A percentile compares a stretch with the other conserved stretches of the same genome.
Evolutionary conservation across 345 rosid species (phyloP).

Genomic region (Bruguiera gymnorhiza): DNA sequence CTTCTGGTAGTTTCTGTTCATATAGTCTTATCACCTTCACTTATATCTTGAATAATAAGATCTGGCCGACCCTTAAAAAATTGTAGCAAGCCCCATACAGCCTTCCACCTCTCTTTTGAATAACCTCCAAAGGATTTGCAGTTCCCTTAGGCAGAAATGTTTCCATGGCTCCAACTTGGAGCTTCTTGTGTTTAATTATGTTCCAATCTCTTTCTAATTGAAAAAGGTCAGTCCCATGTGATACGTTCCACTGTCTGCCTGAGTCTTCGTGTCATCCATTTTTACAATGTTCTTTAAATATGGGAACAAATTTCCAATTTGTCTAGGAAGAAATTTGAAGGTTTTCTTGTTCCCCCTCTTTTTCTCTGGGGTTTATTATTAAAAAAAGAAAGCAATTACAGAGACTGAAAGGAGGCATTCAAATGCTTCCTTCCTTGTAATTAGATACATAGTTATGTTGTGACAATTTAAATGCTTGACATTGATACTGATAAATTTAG

Average conservation of each 20-base stretch:
- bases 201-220: constrained; percentile 24
- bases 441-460: constrained; percentile 42
- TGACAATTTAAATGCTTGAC: constrained; percentile 38
- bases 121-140: constrained; percentile 38
- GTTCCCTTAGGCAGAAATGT: constrained; percentile 26
- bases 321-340: constrained; percentile 27
- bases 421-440: constrained; percentile 37
- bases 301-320: constrained; percentile 41
- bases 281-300: constrained; percentile 17
- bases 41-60: constrained; percentile 46
- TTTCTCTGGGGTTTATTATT: constrained; percentile 39
- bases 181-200: constrained; percentile 33
- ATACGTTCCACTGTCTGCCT: constrained; percentile 29
- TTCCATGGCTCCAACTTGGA: constrained; percentile 23
- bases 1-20: constrained; percentile 29
- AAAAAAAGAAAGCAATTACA: constrained; percentile 25
- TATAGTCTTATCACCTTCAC: constrained; percentile 14
- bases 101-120: constrained; percentile 36
- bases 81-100: constrained; percentile 36
- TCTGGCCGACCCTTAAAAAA: constrained; percentile 32
- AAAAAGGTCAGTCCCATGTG: constrained; percentile 18
- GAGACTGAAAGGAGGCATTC: constrained; percentile 32
- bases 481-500: constrained; percentile 38
- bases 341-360: constrained; percentile 30
- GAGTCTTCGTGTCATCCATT: constrained; percentile 22